phyloP scores from a whole-genome alignment of 305 asterid species.

The Coffea humblotiana region DNA sequence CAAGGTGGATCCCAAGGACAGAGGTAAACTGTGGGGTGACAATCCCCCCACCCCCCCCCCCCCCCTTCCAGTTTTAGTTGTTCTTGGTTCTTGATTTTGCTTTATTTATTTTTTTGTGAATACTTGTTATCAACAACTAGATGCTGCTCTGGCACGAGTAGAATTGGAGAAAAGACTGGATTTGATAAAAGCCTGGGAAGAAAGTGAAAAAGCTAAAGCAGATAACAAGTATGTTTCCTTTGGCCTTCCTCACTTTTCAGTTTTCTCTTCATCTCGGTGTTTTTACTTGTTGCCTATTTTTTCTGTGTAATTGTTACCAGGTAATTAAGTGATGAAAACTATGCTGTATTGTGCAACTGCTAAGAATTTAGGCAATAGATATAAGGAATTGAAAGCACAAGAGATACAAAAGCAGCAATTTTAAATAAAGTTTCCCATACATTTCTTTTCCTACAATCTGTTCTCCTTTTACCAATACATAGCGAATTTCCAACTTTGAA shows the following conservation, averaged over 20 bases:
- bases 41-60: background rate
- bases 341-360: background rate
- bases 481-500: too few species aligned
- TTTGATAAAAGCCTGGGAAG: constrained; percentile 79
- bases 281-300: background rate
- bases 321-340: too few species aligned
- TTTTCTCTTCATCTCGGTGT: background rate
- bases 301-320: background rate
- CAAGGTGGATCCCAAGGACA: constrained; percentile 22
- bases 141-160: constrained; percentile 38
- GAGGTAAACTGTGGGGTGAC: constrained; percentile 28
- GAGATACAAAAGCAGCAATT: too few species aligned
- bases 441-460: too few species aligned
- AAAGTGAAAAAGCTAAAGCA: constrained; percentile 58
- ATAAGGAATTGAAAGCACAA: background rate
- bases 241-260: background rate
- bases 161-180: constrained; percentile 54
- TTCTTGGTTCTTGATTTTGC: background rate
- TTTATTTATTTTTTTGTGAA: background rate
- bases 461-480: too few species aligned
- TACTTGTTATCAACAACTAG: constrained; percentile 13
- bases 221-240: constrained; percentile 48
- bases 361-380: background rate
- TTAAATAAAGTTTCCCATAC: too few species aligned
- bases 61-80: background rate